phyloP scores from a whole-genome alignment of 495 filamentous ascomycete species.

The Penicillium robsamsonii region DNA sequence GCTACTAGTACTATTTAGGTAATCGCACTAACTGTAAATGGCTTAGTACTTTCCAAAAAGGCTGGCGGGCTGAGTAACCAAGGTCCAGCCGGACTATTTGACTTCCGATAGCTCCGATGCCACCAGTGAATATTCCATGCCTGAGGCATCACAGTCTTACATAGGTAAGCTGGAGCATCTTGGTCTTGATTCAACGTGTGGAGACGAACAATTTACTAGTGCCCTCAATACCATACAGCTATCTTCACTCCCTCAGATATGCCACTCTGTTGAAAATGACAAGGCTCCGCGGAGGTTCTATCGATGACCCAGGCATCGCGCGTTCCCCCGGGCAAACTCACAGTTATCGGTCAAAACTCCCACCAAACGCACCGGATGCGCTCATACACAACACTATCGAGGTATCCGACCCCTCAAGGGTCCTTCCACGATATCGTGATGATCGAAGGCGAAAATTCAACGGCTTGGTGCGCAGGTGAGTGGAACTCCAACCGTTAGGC shows the following conservation, averaged over 20 bases:
- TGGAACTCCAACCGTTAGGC: constrained; percentile 15
- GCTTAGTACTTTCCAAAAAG: not conserved
- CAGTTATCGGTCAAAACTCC: constrained; percentile 44
- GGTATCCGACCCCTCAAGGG: constrained; percentile 44
- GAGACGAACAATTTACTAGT: not conserved
- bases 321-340: constrained; percentile 30
- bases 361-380: constrained; percentile 48
- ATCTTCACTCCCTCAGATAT: not conserved
- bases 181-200: not conserved
- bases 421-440: constrained; percentile 48
- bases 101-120: constrained; percentile 6
- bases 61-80: not conserved
- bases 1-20: constrained; percentile 1
- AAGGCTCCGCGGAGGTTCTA: constrained; percentile 48
- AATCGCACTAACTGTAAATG: not conserved
- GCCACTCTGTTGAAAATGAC: constrained; percentile 36
- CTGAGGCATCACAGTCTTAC: constrained; percentile 19
- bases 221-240: not conserved
- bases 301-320: constrained; percentile 35
- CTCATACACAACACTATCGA: constrained; percentile 50
- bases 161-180: constrained; percentile 24
- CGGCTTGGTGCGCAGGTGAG: constrained; percentile 51
- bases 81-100: constrained; percentile 1
- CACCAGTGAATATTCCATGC: constrained; percentile 3
- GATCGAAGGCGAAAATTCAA: constrained; percentile 53